Base-by-base conservation (phyloP, 495 filamentous ascomycete genomes). In the Lasiosphaeria miniovina region DNA sequence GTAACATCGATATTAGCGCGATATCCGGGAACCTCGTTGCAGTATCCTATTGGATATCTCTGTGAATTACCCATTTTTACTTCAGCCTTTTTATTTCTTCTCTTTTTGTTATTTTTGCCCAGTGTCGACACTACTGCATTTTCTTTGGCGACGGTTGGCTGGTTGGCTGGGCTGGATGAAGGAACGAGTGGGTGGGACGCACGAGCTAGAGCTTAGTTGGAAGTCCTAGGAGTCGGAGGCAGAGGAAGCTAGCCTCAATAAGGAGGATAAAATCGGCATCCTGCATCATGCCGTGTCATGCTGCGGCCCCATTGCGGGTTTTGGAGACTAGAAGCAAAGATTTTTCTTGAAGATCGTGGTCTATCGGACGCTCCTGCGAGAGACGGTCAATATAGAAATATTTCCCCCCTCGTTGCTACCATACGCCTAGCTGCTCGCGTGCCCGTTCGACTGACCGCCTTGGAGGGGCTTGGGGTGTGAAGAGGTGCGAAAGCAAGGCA, bases 1-100 rank as follows among this genome's bases (percentile, higher is more conserved):
- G 63, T 52, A 65, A 9, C n/a, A 58, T 12, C 32, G 43, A 24
- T 41, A 58, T 31, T 51, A 36, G 46, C 17, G 55, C 14, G 48
- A 36, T 31, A 40, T 38, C 10, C 33, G 17, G 55, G 45, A 58
- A 17, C 45, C 50, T 35, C 46, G 38, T n/a, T n/a, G 12, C 6
- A 4, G 43, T 46, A 4, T 46, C 5, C 38, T 46, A n/a, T n/a
- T 46, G 3, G 43, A 14, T 46, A 46, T 46, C 5, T 4, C 12
- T 46, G 12, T 46, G 43, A 11, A 46, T 46, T n/a, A n/a, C 15
- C 12, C 43, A 46, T 46, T 11, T 46, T 46, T n/a, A 14, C 15
- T 9, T 46, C 4, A 11, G 12, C 12, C 12, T 46, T 46, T 46
- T n/a, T 2, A 6, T 46, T 46, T 46, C 43, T 9, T n/a, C 8